A percentile compares a stretch with the other conserved stretches of the same genome.
Evolutionary conservation across 2,329 filamentous ascomycete genomes (phyloP).

Genomic region (Cladosporium sp.): DNA sequence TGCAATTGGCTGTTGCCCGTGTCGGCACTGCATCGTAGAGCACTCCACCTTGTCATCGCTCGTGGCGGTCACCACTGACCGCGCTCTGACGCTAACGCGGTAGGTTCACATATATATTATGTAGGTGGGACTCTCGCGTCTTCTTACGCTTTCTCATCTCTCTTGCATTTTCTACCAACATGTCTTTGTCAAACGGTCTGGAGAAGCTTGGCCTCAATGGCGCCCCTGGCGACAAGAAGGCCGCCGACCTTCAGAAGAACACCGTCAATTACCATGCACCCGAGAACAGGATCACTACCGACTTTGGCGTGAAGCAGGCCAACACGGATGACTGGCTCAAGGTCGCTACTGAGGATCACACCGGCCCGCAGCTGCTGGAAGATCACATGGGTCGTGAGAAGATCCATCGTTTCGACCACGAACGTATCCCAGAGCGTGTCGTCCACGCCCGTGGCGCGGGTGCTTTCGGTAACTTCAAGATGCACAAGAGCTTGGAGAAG

Average conservation of each 20-base stretch:
- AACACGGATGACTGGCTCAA: constrained; percentile 75
- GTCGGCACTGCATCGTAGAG: neutral
- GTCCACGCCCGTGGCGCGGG: constrained; percentile 61
- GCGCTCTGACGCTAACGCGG: neutral
- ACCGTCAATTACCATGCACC: constrained; percentile 52
- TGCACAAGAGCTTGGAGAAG: constrained; percentile 57
- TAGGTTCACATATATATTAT: constrained; percentile 1
- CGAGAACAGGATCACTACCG: constrained; percentile 61
- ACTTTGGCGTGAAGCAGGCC: constrained; percentile 67
- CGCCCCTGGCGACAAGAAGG: constrained; percentile 43
- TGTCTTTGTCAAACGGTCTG: constrained; percentile 18
- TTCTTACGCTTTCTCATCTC: neutral
- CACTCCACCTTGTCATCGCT: neutral
- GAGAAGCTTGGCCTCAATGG: constrained; percentile 29
- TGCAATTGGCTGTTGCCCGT: neutral
- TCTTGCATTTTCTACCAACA: neutral
- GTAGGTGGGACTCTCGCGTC: neutral
- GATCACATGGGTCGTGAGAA: constrained; percentile 69
- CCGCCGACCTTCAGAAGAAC: constrained; percentile 53
- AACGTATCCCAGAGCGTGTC: constrained; percentile 62
- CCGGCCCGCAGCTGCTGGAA: constrained; percentile 63
- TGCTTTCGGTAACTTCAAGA: constrained; percentile 61
- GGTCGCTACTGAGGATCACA: constrained; percentile 54
- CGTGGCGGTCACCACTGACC: neutral
- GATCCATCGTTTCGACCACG: constrained; percentile 72